Evolutionary conservation across 768 basidiomycete species (phyloP), one percentile per base, ranked within the genome.

Genomic region (Leccinum imitatum): DNA sequence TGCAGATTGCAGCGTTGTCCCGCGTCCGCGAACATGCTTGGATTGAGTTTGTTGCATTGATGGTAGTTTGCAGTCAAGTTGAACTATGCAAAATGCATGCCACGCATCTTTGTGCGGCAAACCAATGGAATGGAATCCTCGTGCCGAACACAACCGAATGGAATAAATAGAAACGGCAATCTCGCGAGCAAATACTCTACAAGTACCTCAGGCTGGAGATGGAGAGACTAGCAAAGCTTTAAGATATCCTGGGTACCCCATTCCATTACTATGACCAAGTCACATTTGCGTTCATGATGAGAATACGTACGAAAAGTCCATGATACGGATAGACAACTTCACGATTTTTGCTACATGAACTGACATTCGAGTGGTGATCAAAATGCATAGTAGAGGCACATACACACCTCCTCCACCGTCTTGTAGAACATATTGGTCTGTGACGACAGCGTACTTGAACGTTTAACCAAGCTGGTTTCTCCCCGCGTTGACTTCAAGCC

Each of bases 341-440:
- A 98, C 33, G 90, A 90, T 76, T 97, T 97, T 92, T 96, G 93
- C 92, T 95, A 71, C 39, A 58, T 17, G 17, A 48, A 2, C 46
- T 15, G 61, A 69, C 57, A 15, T 62, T 50, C 39, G 30, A 7
- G 41, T 37, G 25, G n/a, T 61, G 53, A 31, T 54, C 33, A 14
- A 7, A 39, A 39, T 39, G 50, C 9, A 23, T 8, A n/a, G 21
- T 8, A n/a, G 21, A 53, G 21, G 14, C 33, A 33, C 33, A 33
- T 3, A 27, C 83, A 54, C 57, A 93, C 95, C 90, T 95, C 96
- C 90, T 98, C 98, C 2, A 95, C 94, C 6, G 95, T 97, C 89
- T 97, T 97, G 81, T 98, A 98, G 73, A 98, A 98, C 89, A 93
- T 91, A 86, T 98, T 98, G 77, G 87, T 93, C 77, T 95, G 93